A percentile compares a stretch with the other conserved stretches of the same genome.
These are phyloP conservation scores for Globisporangium echinulatum DNA, from an alignment of 352 stramenopile genomes.

Conservation along the genomic window DNA sequence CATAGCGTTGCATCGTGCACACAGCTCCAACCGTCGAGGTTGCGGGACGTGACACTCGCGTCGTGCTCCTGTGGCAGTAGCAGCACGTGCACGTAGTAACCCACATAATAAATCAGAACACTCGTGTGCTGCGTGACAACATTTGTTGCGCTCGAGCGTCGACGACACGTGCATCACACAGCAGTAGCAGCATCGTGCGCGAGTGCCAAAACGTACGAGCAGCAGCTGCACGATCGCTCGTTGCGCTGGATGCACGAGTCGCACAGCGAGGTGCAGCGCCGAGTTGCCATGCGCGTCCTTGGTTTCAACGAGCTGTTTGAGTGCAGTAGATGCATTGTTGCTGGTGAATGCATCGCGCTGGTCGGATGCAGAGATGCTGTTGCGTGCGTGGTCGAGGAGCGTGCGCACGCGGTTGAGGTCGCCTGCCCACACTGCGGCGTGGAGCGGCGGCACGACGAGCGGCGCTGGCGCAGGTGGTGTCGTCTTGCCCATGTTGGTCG, in stretches of 20 bases:
- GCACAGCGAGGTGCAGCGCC: conserved; percentile 64
- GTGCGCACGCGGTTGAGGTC: conserved; percentile 26
- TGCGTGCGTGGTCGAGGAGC: conserved; percentile 23
- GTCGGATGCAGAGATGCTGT: background rate
- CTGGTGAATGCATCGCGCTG: background rate
- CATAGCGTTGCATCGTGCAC: conserved; percentile 66
- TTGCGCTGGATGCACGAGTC: conserved; percentile 56
- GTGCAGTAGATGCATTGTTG: background rate
- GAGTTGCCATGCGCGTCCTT: conserved; percentile 64
- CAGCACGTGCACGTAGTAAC: too few species aligned
- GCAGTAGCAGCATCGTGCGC: too few species aligned
- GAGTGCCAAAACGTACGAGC: conserved; percentile 19
- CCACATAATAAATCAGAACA: too few species aligned
- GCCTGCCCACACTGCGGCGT: conserved; percentile 71
- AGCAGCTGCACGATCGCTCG: conserved; percentile 52
- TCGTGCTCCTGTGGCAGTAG: conserved; percentile 22
- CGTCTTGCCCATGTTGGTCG: background rate
- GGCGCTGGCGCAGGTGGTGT: background rate
- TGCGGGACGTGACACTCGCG: conserved; percentile 27
- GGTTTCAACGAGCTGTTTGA: conserved; percentile 39
- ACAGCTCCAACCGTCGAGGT: conserved; percentile 61
- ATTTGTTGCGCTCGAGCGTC: too few species aligned
- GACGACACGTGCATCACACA: background rate
- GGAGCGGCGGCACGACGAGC: conserved; percentile 26
- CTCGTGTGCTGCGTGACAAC: too few species aligned